Base-by-base conservation (phyloP, 1,284 basidiomycete species). In the Filobasidium uniguttulatum region DNA sequence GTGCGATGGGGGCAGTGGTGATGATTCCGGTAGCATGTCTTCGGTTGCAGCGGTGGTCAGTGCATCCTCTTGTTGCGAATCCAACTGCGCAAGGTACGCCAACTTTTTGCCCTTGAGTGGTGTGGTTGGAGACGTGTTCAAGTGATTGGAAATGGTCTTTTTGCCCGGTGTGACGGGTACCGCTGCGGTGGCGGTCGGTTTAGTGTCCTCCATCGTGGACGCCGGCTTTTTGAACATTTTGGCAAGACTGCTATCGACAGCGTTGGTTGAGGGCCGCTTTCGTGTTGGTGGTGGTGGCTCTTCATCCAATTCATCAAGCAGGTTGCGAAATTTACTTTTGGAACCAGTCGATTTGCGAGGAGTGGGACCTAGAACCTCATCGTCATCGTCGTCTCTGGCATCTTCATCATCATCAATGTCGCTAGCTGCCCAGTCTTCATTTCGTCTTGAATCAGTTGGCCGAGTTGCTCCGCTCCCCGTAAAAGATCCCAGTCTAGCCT, bases 331-430 rank as follows among this genome's bases (percentile, higher is more conserved):
- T 9, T 41, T 8, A 2, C 47, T 28, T 33, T 48, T 48, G n/a
- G 26, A 28, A 17, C 22, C 33, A 15, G 30, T 12, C 5, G 22
- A 10, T 23, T 62, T 63, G 31, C 60, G 44, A 10, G 64, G 64
- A 14, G 61, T 58, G 12, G 62, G 62, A 36, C 64, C 64, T 35
- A 64, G 17, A 22, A 48, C 47, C 29, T 60, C 65, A 22, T 60
- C 63, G 23, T 62, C 62, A 14, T 55, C 52, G 8, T 56, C 57
- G 7, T 55, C 55, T 12, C 33, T 30, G 3, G 47, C 45, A 6
- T 47, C 49, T 12, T 50, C 52, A 26, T 46, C 48, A 4, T 20
- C 20, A 15, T 20, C 31, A 8, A 37, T 17, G 9, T 28, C 23
- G 12, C 23, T n/a, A 23, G 28, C 17, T 36, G 23, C 34, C 30